Conservation (phyloP, 495 filamentous ascomycete species). For the Physcia stellaris region DNA sequence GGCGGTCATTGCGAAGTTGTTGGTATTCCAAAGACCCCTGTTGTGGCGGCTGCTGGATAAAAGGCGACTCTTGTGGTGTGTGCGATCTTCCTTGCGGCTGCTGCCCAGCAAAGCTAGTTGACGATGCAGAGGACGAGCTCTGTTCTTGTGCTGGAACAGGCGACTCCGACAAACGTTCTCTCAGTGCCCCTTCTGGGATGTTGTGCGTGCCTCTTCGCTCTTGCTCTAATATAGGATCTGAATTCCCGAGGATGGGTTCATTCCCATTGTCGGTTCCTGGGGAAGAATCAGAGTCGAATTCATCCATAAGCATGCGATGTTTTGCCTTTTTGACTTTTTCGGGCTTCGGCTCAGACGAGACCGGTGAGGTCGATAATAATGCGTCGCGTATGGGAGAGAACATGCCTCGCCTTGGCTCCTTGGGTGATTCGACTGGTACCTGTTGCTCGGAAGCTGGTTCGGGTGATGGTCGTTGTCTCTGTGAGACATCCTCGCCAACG, state of each 20-base stretch:
- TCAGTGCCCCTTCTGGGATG: slow-evolving; percentile 20
- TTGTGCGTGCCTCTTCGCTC: too few species aligned
- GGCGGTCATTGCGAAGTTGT: too few species aligned
- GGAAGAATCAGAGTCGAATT: slow-evolving; percentile 30
- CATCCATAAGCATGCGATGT: slow-evolving; percentile 28
- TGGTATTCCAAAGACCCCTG: too few species aligned
- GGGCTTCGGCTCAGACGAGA: slow-evolving; percentile 28
- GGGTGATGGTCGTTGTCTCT: too few species aligned
- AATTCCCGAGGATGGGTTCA: too few species aligned
- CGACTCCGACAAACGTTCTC: slow-evolving; percentile 56
- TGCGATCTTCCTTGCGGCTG: too few species aligned
- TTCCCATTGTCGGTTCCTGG: slow-evolving; percentile 17
- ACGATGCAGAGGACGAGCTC: slow-evolving; percentile 19
- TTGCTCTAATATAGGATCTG: too few species aligned
- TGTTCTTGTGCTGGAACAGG: slow-evolving; percentile 47
- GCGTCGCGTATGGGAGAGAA: slow-evolving; percentile 14
- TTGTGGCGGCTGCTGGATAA: too few species aligned
- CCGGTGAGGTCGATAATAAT: slow-evolving; percentile 18
- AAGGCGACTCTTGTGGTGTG: too few species aligned
- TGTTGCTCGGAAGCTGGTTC: slow-evolving; percentile 6
- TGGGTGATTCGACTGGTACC: slow-evolving; percentile 5
- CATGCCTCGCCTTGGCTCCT: slow-evolving; percentile 9
- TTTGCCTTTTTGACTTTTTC: slow-evolving; percentile 36
- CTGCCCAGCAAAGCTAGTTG: too few species aligned
- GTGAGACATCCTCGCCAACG: too few species aligned